These are phyloP conservation scores for Mucor irregularis DNA, from an alignment of 371 early-diverging fungal species.

Conservation along the genomic window DNA sequence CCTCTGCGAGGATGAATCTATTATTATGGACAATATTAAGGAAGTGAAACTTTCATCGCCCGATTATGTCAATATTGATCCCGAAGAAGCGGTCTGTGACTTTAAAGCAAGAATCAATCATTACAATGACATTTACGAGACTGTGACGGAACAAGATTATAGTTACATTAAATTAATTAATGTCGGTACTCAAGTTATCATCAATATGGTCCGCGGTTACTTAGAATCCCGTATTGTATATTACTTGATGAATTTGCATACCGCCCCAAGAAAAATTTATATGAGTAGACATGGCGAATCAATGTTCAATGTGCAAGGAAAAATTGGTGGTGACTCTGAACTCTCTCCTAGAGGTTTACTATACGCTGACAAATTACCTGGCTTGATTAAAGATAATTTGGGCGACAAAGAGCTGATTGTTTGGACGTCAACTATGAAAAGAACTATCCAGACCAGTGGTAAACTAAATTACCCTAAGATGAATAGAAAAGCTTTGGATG, in stretches of 20 bases:
- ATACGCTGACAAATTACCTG: conserved; percentile 85
- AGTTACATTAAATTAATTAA: conserved; percentile 93
- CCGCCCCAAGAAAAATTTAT: conserved; percentile 86
- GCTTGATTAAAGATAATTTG: conserved; percentile 67
- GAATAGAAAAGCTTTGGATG: conserved; percentile 96
- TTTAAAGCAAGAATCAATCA: conserved; percentile 88
- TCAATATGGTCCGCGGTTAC: conserved; percentile 89
- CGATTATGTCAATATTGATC: conserved; percentile 81
- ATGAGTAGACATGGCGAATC: conserved; percentile 95
- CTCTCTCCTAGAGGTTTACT: conserved; percentile 82
- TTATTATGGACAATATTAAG: conserved; percentile 86
- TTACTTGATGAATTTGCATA: conserved; percentile 97
- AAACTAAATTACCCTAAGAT: conserved; percentile 83
- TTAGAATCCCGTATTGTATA: conserved; percentile 93
- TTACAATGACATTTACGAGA: conserved; percentile 87
- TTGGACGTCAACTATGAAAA: conserved; percentile 94
- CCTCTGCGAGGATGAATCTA: conserved; percentile 84
- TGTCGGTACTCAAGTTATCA: conserved; percentile 84
- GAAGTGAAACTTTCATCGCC: conserved; percentile 93
- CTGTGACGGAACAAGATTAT: conserved; percentile 70
- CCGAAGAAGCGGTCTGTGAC: conserved; percentile 83
- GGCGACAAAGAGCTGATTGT: conserved; percentile 77
- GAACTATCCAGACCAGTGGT: conserved; percentile 88
- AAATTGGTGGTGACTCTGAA: conserved; percentile 94
- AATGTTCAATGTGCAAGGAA: conserved; percentile 80